Conservation (phyloP, 2,329 filamentous ascomycete species). For the Lecanoromycetidae sp. region DNA sequence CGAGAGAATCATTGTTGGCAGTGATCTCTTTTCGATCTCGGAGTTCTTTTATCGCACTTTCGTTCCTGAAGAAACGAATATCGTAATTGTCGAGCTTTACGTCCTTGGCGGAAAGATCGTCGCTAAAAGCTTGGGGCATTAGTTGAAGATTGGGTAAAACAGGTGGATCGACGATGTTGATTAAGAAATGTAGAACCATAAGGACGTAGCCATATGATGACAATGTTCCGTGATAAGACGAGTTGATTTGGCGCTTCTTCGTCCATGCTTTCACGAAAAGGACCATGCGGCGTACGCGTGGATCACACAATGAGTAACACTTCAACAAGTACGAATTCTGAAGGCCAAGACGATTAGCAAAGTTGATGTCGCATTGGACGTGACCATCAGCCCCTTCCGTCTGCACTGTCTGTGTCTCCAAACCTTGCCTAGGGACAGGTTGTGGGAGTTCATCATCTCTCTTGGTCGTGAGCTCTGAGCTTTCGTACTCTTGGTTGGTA, state of each 20-base stretch:
- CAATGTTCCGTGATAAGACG: slow-evolving; percentile 70
- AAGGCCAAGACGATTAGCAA: slow-evolving; percentile 68
- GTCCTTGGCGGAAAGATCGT: slow-evolving; percentile 24
- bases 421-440: no score
- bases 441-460: slow-evolving; percentile 34
- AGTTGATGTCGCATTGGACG: slow-evolving; percentile 89
- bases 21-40: slow-evolving; percentile 49
- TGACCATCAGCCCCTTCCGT: slow-evolving; percentile 53
- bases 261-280: slow-evolving; percentile 88
- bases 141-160: slow-evolving; percentile 73
- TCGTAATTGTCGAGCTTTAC: slow-evolving; percentile 50
- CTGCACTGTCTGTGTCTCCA: no score
- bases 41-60: slow-evolving; percentile 53
- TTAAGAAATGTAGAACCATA: slow-evolving; percentile 83
- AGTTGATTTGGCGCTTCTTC: slow-evolving; percentile 74
- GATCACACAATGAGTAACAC: slow-evolving; percentile 70
- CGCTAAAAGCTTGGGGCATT: slow-evolving; percentile 17
- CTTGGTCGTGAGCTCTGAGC: slow-evolving; percentile 64
- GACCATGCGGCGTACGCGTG: slow-evolving; percentile 64
- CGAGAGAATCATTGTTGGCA: slow-evolving; percentile 57
- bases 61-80: slow-evolving; percentile 67
- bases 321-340: slow-evolving; percentile 74
- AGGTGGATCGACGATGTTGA: slow-evolving; percentile 68
- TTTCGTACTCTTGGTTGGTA: slow-evolving; percentile 50
- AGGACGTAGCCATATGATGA: slow-evolving; percentile 85